Evolutionary conservation across 805 yeast species (phyloP).

Genomic region (Nakazawaea ishiwadae): DNA sequence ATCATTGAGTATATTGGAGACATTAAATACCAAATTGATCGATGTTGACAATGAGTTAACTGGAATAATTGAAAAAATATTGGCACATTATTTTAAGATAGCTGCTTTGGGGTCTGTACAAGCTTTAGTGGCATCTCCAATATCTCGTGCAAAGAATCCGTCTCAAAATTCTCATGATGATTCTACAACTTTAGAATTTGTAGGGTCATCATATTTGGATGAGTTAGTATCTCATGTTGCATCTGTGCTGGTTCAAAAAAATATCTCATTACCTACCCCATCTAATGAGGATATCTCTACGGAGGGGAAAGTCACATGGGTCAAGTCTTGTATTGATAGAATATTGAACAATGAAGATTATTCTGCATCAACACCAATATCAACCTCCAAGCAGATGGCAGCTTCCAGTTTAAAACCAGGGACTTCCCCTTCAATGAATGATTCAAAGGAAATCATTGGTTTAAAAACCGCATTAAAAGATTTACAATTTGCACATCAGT

Average conservation of each 20-base stretch:
- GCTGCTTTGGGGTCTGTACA: constrained; percentile 5
- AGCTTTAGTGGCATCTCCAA: background rate
- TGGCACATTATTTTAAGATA: constrained; percentile 1
- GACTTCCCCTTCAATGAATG: constrained; percentile 12
- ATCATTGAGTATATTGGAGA: constrained; percentile 1
- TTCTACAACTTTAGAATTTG: constrained; percentile 1
- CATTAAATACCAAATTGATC: background rate
- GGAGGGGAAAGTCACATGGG: constrained; percentile 23
- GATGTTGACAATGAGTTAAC: background rate
- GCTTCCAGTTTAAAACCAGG: no score
- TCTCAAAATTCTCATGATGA: background rate
- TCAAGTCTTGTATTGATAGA: constrained; percentile 34
- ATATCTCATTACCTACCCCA: constrained; percentile 32
- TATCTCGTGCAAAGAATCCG: background rate
- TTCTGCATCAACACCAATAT: constrained; percentile 13
- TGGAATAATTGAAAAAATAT: background rate
- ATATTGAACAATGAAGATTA: constrained; percentile 14
- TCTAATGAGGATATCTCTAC: background rate
- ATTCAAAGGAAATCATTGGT: constrained; percentile 4
- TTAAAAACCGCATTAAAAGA: constrained; percentile 62
- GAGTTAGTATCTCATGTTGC: constrained; percentile 41
- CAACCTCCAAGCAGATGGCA: constrained; percentile 13
- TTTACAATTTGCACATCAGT: constrained; percentile 66
- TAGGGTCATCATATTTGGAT: constrained; percentile 25
- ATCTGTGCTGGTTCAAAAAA: constrained; percentile 39